Percentiles rank a stretch among this genome's conserved stretches.
Evolutionary conservation across 371 early-diverging fungal species (phyloP).

Genomic region (Rhizomucor pusillus): DNA sequence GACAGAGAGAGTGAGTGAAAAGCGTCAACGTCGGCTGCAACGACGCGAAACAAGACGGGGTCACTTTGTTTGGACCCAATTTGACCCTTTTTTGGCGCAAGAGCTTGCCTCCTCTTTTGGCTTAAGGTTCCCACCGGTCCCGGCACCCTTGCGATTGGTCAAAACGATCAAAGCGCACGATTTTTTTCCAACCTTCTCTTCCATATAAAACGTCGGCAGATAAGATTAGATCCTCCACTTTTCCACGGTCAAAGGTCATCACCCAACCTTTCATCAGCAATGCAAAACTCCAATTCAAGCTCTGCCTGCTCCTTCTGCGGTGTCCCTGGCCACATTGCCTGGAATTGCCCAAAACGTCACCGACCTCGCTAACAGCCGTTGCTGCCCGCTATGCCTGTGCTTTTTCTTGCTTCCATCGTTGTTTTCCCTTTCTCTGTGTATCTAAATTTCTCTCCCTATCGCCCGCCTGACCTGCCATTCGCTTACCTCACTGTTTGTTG

Average conservation of each 20-base stretch:
- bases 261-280: not conserved
- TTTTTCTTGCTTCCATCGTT: too few relatives aligned
- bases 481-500: too few relatives aligned
- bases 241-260: constrained; percentile 1
- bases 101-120: not conserved
- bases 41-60: constrained; percentile 4
- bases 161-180: not conserved
- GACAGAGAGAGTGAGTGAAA: too few relatives aligned
- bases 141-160: constrained; percentile 2
- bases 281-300: not conserved
- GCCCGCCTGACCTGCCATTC: too few relatives aligned
- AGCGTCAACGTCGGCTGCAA: too few relatives aligned
- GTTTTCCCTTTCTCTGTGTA: not conserved
- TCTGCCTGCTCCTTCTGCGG: constrained; percentile 39
- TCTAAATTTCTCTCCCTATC: too few relatives aligned
- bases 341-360: constrained; percentile 48
- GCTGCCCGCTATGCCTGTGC: not conserved
- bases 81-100: too few relatives aligned
- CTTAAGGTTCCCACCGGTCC: constrained; percentile 4
- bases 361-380: constrained; percentile 24
- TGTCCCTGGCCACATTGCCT: constrained; percentile 33
- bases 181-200: constrained; percentile 1
- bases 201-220: constrained; percentile 3
- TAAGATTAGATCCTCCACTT: constrained; percentile 12
- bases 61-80: not conserved